phyloP scores from a whole-genome alignment of 805 yeast species.

The Yarrowia sp. region DNA sequence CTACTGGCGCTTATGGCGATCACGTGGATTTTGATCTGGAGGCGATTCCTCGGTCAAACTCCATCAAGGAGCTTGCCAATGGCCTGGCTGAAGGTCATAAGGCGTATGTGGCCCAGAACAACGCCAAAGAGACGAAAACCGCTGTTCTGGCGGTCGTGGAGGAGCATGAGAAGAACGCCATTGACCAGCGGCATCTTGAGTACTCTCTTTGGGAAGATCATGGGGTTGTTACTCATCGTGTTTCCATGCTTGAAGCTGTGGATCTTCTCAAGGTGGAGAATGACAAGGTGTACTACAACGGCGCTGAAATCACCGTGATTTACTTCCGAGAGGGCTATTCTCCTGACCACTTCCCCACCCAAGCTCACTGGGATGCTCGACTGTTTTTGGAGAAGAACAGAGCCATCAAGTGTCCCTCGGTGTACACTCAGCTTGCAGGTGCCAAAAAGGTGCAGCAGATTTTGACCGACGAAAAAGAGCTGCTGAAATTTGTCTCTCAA shows the following conservation, averaged over 20 bases:
- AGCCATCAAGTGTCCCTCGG: slow-evolving; percentile 90
- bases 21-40: slow-evolving; percentile 41
- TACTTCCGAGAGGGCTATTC: slow-evolving; percentile 89
- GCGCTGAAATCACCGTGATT: slow-evolving; percentile 78
- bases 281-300: slow-evolving; percentile 41
- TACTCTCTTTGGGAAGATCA: slow-evolving; percentile 57
- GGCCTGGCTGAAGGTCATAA: slow-evolving; percentile 68
- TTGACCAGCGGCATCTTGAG: slow-evolving; percentile 88
- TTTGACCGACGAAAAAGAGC: slow-evolving; percentile 54
- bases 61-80: slow-evolving; percentile 57
- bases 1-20: slow-evolving; percentile 40
- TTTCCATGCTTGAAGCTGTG: slow-evolving; percentile 60
- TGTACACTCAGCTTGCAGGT: slow-evolving; percentile 87
- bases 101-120: slow-evolving; percentile 44
- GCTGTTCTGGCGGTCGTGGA: slow-evolving; percentile 77
- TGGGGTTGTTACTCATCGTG: slow-evolving; percentile 61
- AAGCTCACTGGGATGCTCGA: slow-evolving; percentile 76
- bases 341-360: slow-evolving; percentile 71
- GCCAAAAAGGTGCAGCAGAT: slow-evolving; percentile 92
- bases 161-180: slow-evolving; percentile 79
- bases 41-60: slow-evolving; percentile 64
- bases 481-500: slow-evolving; percentile 50
- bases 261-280: too few species aligned
- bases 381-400: slow-evolving; percentile 63
- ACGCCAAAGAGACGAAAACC: slow-evolving; percentile 28